Evolutionary conservation across 768 basidiomycete species (phyloP), one percentile per base, ranked within the genome.

Genomic region (Leccinum sublutescens): DNA sequence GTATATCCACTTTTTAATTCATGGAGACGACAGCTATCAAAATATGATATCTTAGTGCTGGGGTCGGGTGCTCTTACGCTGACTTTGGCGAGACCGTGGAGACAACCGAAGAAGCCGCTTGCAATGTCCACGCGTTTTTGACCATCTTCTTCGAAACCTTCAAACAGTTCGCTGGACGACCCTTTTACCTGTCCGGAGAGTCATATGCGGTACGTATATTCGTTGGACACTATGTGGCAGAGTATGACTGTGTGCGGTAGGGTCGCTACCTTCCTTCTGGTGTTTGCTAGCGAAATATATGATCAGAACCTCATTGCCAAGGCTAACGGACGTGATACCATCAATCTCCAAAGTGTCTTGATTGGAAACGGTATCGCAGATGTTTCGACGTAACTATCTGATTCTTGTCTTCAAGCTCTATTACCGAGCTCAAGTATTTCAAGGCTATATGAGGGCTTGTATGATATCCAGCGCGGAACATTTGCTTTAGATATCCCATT

Each of bases 121-220:
- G 81, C 61, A 87, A 93, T 65, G 76, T 92, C 40, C 79, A 87
- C 52, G 86, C 89, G 0, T 93, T 93, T 72, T 77, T 92, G 55
- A 76, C 82, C 2, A 87, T 93, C 56, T 91, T 92, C 74, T 89
- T 91, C 64, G 86, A 91, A 62, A 85, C 86, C 0, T 94, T 93
- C 76, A 76, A 79, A 14, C 81, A 89, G 62, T 91, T 89, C 71
- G 69, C 82, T 51, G 88, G 87, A 3, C 74, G 90, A 23, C 76
- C 82, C 0, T 78, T 93, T 49, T 88, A 91, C 62, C 77, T 93
- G 53, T 79, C 89, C 0, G 91, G 91, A 12, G 91, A 78, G 74
- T 86, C 75, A 17, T 93, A 92, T 62, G 90, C 83, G 1, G 90
- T 89, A 61, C 58, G 84, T 73, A 23, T 21, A 43, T 27, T 33